These are phyloP conservation scores for Diversispora epigaea DNA, from an alignment of 192 early-diverging fungal species.

Conservation along the genomic window DNA sequence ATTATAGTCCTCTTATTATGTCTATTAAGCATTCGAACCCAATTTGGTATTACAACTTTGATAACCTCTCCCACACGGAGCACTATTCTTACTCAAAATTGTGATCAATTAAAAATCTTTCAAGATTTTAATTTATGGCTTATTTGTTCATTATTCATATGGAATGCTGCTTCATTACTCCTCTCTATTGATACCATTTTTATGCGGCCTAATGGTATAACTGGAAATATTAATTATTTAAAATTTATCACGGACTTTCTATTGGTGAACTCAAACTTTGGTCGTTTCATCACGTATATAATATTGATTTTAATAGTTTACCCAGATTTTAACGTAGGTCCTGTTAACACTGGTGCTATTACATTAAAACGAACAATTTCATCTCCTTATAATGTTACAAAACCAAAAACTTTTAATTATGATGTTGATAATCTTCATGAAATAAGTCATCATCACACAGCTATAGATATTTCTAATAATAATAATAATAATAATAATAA, in stretches of 20 bases:
- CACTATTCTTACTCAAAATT: background rate
- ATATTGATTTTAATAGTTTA: background rate
- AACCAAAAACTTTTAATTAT: background rate
- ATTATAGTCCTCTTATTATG: background rate
- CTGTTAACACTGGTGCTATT: background rate
- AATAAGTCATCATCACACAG: too few relatives aligned
- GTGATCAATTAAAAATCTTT: slow-evolving; percentile 8
- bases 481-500: too few relatives aligned
- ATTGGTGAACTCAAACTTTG: background rate
- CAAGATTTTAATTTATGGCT: slow-evolving; percentile 19
- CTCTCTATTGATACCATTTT: background rate
- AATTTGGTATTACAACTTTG: background rate
- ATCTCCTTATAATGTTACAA: background rate
- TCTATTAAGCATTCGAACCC: background rate
- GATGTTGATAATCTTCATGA: background rate
- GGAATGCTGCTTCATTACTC: background rate
- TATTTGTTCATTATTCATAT: background rate
- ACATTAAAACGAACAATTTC: background rate
- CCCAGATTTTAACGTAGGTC: background rate
- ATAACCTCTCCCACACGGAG: background rate
- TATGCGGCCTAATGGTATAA: background rate
- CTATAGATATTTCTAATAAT: too few relatives aligned
- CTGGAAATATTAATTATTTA: background rate
- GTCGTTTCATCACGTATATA: background rate
- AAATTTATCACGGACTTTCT: background rate